These are phyloP conservation scores for Daldinia caldariorum DNA, from an alignment of 495 filamentous ascomycete species.

Conservation along the genomic window DNA sequence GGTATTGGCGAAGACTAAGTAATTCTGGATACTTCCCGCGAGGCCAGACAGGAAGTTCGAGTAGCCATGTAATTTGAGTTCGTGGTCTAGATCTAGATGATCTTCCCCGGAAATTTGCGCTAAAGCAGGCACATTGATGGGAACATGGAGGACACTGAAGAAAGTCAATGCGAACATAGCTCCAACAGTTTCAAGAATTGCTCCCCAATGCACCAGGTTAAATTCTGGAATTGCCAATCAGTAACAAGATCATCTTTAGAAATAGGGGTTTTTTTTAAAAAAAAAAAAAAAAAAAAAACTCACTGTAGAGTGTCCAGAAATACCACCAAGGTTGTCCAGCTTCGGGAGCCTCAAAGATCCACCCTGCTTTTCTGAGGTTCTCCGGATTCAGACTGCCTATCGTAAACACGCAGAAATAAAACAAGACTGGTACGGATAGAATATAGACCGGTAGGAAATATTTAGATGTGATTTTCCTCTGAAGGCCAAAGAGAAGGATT, in stretches of 20 bases:
- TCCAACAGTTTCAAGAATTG: constrained; percentile 81
- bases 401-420: constrained; percentile 80
- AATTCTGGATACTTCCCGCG: constrained; percentile 93
- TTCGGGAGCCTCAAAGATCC: constrained; percentile 88
- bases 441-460: constrained; percentile 90
- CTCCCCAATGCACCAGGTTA: constrained; percentile 77
- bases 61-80: constrained; percentile 91
- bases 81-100: constrained; percentile 87
- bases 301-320: constrained; percentile 94
- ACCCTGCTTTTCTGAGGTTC: constrained; percentile 74
- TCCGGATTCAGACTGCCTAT: constrained; percentile 70
- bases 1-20: constrained; percentile 96
- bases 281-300: no score
- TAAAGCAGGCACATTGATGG: constrained; percentile 94
- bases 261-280: no score
- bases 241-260: neutral
- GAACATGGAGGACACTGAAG: constrained; percentile 96
- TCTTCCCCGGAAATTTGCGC: constrained; percentile 91
- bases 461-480: constrained; percentile 77
- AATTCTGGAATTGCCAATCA: constrained; percentile 66
- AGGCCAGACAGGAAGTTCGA: constrained; percentile 91
- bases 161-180: constrained; percentile 98
- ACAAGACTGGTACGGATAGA: constrained; percentile 77
- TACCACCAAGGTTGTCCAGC: constrained; percentile 93
- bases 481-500: constrained; percentile 75